Base-by-base conservation (phyloP, 306 rosid species). In the Cucumis cinereus region DNA sequence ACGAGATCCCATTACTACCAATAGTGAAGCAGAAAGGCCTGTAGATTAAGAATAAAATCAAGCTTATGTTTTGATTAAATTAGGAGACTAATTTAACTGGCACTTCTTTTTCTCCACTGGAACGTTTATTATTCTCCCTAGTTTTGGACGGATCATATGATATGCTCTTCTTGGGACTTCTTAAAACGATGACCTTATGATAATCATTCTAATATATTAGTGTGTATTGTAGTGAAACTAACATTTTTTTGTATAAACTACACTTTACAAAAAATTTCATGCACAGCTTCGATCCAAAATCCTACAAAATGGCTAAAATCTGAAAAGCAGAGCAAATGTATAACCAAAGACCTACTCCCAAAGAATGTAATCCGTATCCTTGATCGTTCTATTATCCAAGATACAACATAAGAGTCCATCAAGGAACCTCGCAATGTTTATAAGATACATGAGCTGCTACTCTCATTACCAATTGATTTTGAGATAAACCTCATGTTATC, bases 1-100 rank as follows among this genome's bases (percentile, higher is more conserved):
- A 43, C 99, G 99, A 77, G 96, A 83, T 63, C 99, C 99, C 99
- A 95, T 95, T 82, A 90, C 96, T 40, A 62, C 91, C 74, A 95
- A 85, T 72, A 95, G 98, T 33, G 92, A 88, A 85, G 97, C 97
- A 59, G 98, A 95, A 74, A 95, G 76, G 73, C 98, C 98, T 95
- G 83, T 17, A 80, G 47, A 79, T 76, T 61, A 35, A 49, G 33
- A 49, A 76, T 8, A 63, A 5, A 15, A 16, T 28, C 61, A 49
- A 62, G 10, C 38, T 40, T 19, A 75, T 11, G 62, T 6, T 53
- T 19, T 19, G 17, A 52, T 20, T 3, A 73, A 73, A 59, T 59
- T 2, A 77, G 41, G 67, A 77, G 41, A 64, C n/a, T 45, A 71
- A 45, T 50, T 26, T 28, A 59, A 59, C 38, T 59, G 30, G 3